phyloP scores from a whole-genome alignment of 768 basidiomycete species.

The Cystobasidiopsis lactophilus region DNA sequence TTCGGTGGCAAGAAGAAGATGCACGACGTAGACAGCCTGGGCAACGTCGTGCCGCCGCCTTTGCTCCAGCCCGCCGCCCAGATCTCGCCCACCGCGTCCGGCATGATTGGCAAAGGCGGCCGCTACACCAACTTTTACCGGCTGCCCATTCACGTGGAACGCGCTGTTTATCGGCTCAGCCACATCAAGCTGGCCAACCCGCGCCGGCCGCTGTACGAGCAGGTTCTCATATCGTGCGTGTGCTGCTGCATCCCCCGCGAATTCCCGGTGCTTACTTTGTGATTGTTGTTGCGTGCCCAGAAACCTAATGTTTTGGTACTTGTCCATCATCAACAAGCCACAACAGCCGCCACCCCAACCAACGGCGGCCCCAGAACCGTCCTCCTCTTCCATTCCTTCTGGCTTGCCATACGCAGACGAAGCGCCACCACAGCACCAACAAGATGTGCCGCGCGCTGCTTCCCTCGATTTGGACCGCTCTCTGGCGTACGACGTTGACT shows the following conservation, averaged over 20 bases:
- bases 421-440: background rate
- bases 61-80: conserved; percentile 14
- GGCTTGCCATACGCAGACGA: background rate
- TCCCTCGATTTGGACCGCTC: too few relatives aligned
- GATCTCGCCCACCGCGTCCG: conserved; percentile 20
- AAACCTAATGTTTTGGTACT: conserved; percentile 97
- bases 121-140: conserved; percentile 30
- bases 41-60: conserved; percentile 18
- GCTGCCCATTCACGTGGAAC: conserved; percentile 95
- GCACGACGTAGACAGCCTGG: conserved; percentile 33
- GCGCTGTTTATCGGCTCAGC: conserved; percentile 87
- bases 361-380: too few relatives aligned
- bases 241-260: background rate
- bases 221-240: conserved; percentile 35
- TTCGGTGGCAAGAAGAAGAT: conserved; percentile 76
- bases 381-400: too few relatives aligned
- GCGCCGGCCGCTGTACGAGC: conserved; percentile 83
- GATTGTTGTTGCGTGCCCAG: conserved; percentile 38
- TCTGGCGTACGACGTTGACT: too few relatives aligned
- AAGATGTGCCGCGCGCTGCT: background rate
- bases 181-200: conserved; percentile 99
- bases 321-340: conserved; percentile 22
- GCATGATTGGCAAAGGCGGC: conserved; percentile 22
- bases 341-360: background rate
- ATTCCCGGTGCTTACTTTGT: background rate